A percentile compares a stretch with the other conserved stretches of the same genome.
phyloP scores from a whole-genome alignment of 441 rosid species.

The Jatropha podagrica region DNA sequence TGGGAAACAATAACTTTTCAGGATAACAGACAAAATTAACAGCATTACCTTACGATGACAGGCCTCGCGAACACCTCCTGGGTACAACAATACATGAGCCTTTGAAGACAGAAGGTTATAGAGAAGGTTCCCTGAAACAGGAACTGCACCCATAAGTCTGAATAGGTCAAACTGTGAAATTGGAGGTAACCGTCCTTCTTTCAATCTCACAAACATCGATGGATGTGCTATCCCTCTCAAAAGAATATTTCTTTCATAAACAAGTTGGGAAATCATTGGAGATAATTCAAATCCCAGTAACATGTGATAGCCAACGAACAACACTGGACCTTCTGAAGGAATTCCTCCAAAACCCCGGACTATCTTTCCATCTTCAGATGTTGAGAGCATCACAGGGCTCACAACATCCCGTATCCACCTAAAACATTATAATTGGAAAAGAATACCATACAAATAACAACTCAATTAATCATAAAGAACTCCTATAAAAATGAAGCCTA shows the following conservation, averaged over 20 bases:
- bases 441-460: background rate
- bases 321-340: conserved; percentile 83
- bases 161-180: conserved; percentile 41
- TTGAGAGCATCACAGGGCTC: conserved; percentile 78
- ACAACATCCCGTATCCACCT: conserved; percentile 48
- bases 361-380: conserved; percentile 66
- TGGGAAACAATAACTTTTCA: background rate
- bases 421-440: conserved; percentile 20
- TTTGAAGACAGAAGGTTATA: conserved; percentile 73
- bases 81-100: conserved; percentile 73
- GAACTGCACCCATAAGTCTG: conserved; percentile 80
- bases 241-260: conserved; percentile 60
- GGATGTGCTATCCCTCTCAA: conserved; percentile 88
- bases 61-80: conserved; percentile 94
- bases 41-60: conserved; percentile 71
- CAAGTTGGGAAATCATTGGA: conserved; percentile 49
- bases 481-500: background rate
- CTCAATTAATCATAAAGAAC: background rate
- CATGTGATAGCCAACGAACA: conserved; percentile 83
- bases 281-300: conserved; percentile 61
- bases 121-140: conserved; percentile 65
- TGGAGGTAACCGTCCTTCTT: conserved; percentile 48
- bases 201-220: conserved; percentile 43
- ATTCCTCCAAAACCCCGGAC: conserved; percentile 77
- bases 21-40: background rate